These are phyloP conservation scores for Vickermania ingenoplastis DNA, from an alignment of 208 protist species.

Conservation along the genomic window DNA sequence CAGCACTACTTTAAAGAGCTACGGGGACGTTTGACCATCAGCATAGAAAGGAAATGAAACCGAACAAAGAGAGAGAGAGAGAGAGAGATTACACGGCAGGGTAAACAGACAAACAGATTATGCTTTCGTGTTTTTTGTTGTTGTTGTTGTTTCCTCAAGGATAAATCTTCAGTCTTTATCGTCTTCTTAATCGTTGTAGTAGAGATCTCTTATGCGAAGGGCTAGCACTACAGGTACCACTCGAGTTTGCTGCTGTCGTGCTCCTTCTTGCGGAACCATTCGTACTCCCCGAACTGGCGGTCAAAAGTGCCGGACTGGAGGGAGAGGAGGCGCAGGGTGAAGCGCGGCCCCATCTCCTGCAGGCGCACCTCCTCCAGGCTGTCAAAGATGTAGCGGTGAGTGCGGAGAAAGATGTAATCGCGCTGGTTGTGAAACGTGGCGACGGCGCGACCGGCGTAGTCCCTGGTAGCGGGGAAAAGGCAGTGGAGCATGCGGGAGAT, in stretches of 20 bases:
- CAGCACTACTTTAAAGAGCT: too few species aligned
- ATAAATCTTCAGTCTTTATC: too few species aligned
- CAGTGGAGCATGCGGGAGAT: slow-evolving; percentile 80
- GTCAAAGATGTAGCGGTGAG: slow-evolving; percentile 91
- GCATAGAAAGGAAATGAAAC: too few species aligned
- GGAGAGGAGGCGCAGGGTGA: slow-evolving; percentile 83
- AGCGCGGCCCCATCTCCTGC: slow-evolving; percentile 90
- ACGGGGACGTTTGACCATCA: too few species aligned
- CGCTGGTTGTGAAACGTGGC: slow-evolving; percentile 91
- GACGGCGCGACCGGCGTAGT: slow-evolving; percentile 86
- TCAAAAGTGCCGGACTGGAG: slow-evolving; percentile 90
- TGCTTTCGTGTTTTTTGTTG: too few species aligned
- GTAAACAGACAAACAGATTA: too few species aligned
- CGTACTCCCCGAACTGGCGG: slow-evolving; percentile 89
- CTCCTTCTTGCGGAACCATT: slow-evolving; percentile 91
- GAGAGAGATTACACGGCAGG: too few species aligned
- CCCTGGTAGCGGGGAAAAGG: slow-evolving; percentile 80
- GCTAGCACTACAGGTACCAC: slow-evolving; percentile 88
- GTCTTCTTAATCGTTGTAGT: too few species aligned
- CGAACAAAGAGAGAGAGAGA: too few species aligned
- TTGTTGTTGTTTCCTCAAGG: too few species aligned
- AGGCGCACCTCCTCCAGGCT: slow-evolving; percentile 77
- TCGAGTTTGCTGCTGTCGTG: slow-evolving; percentile 85
- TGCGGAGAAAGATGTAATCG: slow-evolving; percentile 91
- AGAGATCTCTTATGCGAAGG: too few species aligned